phyloP scores from a whole-genome alignment of 2,329 filamentous ascomycete species.

The Thelonectria rubi region DNA sequence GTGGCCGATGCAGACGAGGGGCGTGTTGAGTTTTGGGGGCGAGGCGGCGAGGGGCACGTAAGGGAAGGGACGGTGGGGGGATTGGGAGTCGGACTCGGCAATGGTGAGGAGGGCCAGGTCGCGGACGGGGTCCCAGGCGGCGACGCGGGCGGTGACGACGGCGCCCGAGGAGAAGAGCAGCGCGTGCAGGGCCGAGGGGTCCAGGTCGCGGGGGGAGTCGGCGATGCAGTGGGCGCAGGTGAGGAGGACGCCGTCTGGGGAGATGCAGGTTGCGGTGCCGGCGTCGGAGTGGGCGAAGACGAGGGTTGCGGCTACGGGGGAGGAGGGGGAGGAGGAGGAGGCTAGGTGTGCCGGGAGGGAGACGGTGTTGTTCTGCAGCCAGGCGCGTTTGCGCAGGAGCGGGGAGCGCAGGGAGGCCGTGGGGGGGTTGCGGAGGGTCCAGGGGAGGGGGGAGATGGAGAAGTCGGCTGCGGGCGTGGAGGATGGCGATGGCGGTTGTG shows the following conservation, averaged over 20 bases:
- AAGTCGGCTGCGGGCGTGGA: neutral
- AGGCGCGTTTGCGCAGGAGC: constrained; percentile 14
- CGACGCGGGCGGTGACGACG: constrained; percentile 50
- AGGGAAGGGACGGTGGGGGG: constrained; percentile 32
- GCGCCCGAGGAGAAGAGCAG: constrained; percentile 54
- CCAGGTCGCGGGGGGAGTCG: constrained; percentile 50
- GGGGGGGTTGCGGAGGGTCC: constrained; percentile 12
- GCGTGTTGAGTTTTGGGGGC: constrained; percentile 30
- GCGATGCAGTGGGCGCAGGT: constrained; percentile 63
- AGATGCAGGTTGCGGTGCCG: constrained; percentile 61
- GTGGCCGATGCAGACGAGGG: constrained; percentile 48
- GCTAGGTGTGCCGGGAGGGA: constrained; percentile 25
- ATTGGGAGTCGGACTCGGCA: constrained; percentile 36
- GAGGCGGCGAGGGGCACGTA: constrained; percentile 25
- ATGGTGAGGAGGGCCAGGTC: constrained; percentile 59
- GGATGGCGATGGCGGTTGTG: neutral
- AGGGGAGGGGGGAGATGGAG: constrained; percentile 9
- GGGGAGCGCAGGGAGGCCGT: neutral
- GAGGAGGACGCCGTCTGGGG: constrained; percentile 53
- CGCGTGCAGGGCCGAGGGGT: constrained; percentile 46
- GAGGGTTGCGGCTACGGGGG: constrained; percentile 45
- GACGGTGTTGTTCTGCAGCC: constrained; percentile 30
- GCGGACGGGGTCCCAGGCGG: constrained; percentile 52
- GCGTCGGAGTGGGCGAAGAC: constrained; percentile 61
- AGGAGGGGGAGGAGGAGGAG: constrained; percentile 2